Base-by-base conservation (phyloP, 345 rosid species). In the Bruguiera sexangula region DNA sequence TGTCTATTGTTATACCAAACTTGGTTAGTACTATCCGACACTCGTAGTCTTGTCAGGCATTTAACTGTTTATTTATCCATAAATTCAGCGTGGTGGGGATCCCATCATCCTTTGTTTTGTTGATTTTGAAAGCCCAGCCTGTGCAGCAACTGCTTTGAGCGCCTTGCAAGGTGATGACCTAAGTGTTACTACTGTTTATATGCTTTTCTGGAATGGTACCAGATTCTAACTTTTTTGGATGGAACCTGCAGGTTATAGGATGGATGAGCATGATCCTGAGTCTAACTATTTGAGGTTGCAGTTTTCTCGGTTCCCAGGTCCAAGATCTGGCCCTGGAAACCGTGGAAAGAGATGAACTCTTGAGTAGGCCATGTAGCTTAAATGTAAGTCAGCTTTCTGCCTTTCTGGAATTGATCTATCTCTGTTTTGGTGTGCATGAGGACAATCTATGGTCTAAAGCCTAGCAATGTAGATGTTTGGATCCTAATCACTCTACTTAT, bases 61-160 rank as follows among this genome's bases (percentile, higher is more conserved):
- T 1, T 52, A 39, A 43, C 10, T 39, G 26, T 15, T 67, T 60
- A 29, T 71, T 20, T 20, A 50, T 70, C 27, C 11, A 50, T 51
- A 54, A 39, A 74, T 81, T 87, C 89, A 88, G 98, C 91, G 93
- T 48, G 85, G 91, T 18, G 94, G 92, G 60, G 96, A 90, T 72
- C 91, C 90, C 63, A 78, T 88, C 69, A 87, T 90, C 65, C 92
- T 87, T 64, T 93, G 96, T 77, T 90, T 90, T 82, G 98, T 93
- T 72, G 98, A 93, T 76, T 90, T 93, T 75, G 81, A 70, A 46
- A 82, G 70, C 79, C 85, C 98, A 51, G 95, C 96, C 19, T 93
- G 95, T 72, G 98, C 98, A 39, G 98, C 95, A 3, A 90, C 96
- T 66, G 96, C 98, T 39, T 76, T 90, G 81, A 88, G 88, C 73